phyloP scores from a whole-genome alignment of 306 rosid genomes.

The Fragaria vesca region DNA sequence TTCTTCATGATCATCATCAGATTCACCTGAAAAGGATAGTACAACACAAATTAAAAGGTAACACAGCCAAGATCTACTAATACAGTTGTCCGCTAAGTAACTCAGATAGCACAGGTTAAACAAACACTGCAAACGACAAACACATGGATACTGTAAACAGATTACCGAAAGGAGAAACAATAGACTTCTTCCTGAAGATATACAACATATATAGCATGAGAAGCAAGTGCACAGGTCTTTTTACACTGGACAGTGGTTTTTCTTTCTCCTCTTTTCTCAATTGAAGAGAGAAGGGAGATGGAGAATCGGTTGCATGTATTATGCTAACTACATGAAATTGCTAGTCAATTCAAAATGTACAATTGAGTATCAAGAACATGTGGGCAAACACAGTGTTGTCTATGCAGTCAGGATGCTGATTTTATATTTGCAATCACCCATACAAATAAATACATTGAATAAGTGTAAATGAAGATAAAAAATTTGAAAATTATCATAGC shows the following conservation, averaged over 20 bases:
- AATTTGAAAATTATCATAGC: not conserved
- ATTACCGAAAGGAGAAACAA: not conserved
- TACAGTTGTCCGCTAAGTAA: not conserved
- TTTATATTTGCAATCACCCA: not conserved
- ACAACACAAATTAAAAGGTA: slow-evolving; percentile 18
- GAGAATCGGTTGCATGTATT: not conserved
- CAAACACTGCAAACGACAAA: not conserved
- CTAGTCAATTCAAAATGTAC: not conserved
- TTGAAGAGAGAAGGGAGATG: not conserved
- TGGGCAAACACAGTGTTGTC: not conserved
- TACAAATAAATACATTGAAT: not conserved
- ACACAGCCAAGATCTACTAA: slow-evolving; percentile 17
- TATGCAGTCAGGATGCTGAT: not conserved
- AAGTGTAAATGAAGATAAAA: not conserved
- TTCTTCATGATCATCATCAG: slow-evolving; percentile 80
- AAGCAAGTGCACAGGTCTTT: not conserved
- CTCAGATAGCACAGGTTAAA: not conserved
- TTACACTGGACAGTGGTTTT: not conserved
- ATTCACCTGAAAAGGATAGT: slow-evolving; percentile 64
- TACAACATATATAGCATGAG: not conserved
- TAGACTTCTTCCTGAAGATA: not conserved
- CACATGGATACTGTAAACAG: not conserved
- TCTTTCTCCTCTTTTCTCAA: not conserved
- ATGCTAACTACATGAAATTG: not conserved
- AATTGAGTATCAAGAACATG: not conserved